These are phyloP conservation scores for Ensete glaucum DNA, from an alignment of 176 grass and related monocot species.

Conservation along the genomic window DNA sequence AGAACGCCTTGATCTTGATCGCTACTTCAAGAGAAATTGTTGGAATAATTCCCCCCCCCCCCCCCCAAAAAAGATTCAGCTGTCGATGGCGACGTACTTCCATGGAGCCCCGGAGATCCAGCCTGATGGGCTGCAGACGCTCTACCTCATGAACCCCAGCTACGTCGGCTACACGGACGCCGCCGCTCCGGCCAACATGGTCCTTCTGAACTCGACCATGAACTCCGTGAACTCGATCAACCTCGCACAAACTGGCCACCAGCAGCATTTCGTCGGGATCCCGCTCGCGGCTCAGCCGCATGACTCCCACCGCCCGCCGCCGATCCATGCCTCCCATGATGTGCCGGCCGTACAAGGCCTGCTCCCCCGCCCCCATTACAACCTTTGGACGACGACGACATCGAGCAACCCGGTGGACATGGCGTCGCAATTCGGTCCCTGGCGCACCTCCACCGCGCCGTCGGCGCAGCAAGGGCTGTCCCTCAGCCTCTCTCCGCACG, in stretches of 20 bases:
- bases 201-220: constrained; percentile 49
- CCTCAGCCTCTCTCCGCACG: constrained; percentile 78
- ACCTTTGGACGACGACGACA: constrained; percentile 34
- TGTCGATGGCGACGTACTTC: constrained; percentile 68
- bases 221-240: constrained; percentile 43
- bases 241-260: constrained; percentile 30
- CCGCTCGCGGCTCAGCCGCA: constrained; percentile 18
- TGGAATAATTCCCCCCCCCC: not conserved
- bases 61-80: not conserved
- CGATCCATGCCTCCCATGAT: no score
- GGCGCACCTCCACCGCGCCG: not conserved
- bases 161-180: constrained; percentile 47
- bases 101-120: constrained; percentile 71
- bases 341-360: not conserved
- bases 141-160: constrained; percentile 87
- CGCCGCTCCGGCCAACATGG: constrained; percentile 48
- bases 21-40: not conserved
- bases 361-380: constrained; percentile 28
- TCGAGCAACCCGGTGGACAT: constrained; percentile 22
- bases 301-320: not conserved
- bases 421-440: constrained; percentile 6
- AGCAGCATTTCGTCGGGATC: constrained; percentile 75
- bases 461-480: constrained; percentile 37
- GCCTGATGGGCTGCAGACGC: constrained; percentile 68
- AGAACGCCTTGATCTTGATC: not conserved